A percentile compares a stretch with the other conserved stretches of the same genome.
phyloP scores from a whole-genome alignment of 495 filamentous ascomycete species.

The Penicillium subrubescens region DNA sequence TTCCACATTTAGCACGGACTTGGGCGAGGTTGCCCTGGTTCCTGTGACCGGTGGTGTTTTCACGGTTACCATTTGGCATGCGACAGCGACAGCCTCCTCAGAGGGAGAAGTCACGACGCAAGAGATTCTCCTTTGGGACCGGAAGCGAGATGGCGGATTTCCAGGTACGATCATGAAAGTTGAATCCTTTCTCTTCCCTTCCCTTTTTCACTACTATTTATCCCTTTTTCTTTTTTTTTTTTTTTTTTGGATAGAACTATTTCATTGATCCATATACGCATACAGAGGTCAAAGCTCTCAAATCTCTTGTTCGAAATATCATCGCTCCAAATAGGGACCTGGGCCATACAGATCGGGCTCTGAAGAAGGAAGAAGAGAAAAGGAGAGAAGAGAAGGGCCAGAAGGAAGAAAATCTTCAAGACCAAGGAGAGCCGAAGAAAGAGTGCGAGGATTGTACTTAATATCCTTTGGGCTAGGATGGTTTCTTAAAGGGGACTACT shows the following conservation, averaged over 20 bases:
- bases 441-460: conserved; percentile 50
- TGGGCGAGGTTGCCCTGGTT: conserved; percentile 90
- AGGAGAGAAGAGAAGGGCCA: conserved; percentile 13
- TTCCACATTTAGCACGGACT: conserved; percentile 83
- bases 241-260: neutral
- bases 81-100: conserved; percentile 4
- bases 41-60: conserved; percentile 87
- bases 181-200: conserved; percentile 4
- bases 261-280: neutral
- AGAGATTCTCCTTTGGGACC: conserved; percentile 76
- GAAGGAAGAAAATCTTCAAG: conserved; percentile 11
- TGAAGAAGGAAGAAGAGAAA: conserved; percentile 31
- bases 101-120: conserved; percentile 24
- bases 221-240: neutral
- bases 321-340: conserved; percentile 76
- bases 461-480: neutral
- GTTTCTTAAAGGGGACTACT: neutral
- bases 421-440: conserved; percentile 12
- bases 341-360: conserved; percentile 75
- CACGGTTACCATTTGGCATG: conserved; percentile 62
- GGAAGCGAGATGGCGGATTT: conserved; percentile 86
- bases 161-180: conserved; percentile 60
- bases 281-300: conserved; percentile 83
- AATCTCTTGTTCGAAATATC: conserved; percentile 80
- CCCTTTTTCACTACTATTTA: neutral